A percentile compares a stretch with the other conserved stretches of the same genome.
Conservation (phyloP, 2,329 filamentous ascomycete species). For the Trichoderma breve region DNA sequence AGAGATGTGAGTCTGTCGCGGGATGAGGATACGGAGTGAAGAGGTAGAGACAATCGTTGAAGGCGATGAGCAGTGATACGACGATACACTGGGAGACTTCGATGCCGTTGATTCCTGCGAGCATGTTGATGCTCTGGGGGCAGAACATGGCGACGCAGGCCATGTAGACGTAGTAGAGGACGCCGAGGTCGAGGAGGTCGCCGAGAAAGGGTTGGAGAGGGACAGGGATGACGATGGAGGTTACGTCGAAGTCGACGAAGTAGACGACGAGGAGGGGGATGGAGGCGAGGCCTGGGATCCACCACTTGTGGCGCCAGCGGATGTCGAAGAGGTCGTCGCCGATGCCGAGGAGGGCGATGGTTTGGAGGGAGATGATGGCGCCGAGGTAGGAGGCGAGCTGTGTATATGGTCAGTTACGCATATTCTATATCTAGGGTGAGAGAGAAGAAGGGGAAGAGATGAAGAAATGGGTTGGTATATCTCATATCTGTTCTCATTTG, state of each 20-base stretch:
- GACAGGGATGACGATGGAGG: constrained; percentile 86
- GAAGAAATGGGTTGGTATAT: too few species aligned
- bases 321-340: constrained; percentile 98
- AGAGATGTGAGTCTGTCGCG: constrained; percentile 91
- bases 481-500: too few species aligned
- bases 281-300: constrained; percentile 91
- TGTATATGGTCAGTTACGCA: neutral
- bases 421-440: too few species aligned
- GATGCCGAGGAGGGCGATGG: constrained; percentile 85
- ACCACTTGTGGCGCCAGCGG: constrained; percentile 97
- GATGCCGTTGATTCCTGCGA: constrained; percentile 99
- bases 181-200: constrained; percentile 76
- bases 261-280: constrained; percentile 95
- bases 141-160: constrained; percentile 94
- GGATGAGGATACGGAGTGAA: constrained; percentile 83
- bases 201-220: constrained; percentile 82
- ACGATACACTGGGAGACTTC: constrained; percentile 93
- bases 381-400: constrained; percentile 93
- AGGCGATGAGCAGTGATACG: constrained; percentile 75
- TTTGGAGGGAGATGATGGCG: constrained; percentile 88
- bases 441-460: neutral
- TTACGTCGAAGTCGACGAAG: constrained; percentile 97
- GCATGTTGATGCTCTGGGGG: constrained; percentile 97
- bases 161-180: constrained; percentile 96
- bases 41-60: constrained; percentile 89